Conservation (phyloP, 352 stramenopile genomes). For the Pythium biforme region DNA sequence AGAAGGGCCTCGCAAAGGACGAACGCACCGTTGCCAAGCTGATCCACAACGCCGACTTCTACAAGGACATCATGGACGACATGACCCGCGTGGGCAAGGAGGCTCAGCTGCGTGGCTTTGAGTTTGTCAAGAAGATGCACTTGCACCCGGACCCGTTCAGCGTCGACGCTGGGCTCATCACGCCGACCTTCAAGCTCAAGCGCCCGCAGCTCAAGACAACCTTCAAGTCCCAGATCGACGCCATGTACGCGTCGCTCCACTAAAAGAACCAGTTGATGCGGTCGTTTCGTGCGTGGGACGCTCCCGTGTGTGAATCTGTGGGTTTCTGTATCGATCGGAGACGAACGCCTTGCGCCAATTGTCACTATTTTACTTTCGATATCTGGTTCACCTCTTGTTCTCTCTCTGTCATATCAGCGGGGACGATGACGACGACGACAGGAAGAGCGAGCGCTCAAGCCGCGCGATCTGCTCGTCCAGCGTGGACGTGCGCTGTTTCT, state of each 20-base stretch:
- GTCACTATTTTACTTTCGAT: neutral
- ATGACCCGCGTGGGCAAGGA: constrained; percentile 43
- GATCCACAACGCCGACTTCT: constrained; percentile 33
- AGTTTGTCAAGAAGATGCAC: constrained; percentile 89
- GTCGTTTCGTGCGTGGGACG: neutral
- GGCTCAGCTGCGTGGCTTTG: constrained; percentile 88
- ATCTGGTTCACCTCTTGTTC: neutral
- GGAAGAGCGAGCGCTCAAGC: constrained; percentile 23
- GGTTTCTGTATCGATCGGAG: neutral
- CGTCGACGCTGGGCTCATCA: constrained; percentile 90
- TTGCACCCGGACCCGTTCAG: constrained; percentile 87
- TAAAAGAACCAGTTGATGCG: constrained; percentile 6
- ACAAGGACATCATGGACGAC: constrained; percentile 33
- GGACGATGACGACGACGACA: neutral
- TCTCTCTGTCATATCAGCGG: neutral
- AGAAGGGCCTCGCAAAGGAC: constrained; percentile 46
- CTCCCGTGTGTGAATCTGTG: too few relatives aligned
- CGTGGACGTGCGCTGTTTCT: constrained; percentile 24
- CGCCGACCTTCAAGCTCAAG: constrained; percentile 97
- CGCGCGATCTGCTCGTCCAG: constrained; percentile 27
- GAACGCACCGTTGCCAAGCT: constrained; percentile 33
- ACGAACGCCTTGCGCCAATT: neutral
- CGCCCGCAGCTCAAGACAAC: constrained; percentile 59
- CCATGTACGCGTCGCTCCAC: constrained; percentile 44
- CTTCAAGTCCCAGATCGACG: constrained; percentile 48